Base-by-base conservation (phyloP, 164 flowering plant species). In the Aristolochia californica region DNA sequence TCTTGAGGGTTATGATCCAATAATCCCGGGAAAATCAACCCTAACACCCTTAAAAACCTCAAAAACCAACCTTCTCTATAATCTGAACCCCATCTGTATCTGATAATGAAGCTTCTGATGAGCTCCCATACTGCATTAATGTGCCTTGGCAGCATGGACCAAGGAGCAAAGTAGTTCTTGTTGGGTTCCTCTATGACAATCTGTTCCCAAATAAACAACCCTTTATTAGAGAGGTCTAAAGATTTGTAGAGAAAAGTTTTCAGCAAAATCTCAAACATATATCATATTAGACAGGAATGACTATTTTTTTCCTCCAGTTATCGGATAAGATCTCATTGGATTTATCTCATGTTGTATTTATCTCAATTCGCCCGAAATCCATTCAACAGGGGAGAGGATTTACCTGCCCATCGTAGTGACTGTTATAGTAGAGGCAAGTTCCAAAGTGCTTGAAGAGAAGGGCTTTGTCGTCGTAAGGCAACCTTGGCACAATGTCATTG, bases 401-500 rank as follows among this genome's bases (percentile, higher is more conserved):
- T 8, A 84, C 96, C 88, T 84, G 64, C 10, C 80, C 87, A 51
- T 73, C 38, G 66, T 91, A 91, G 67, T 50, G 66, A 73, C 96
- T 85, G 55, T 81, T 72, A 70, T 48, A 84, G 74, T 72, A 84
- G 48, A 79, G 64, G 74, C 88, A 80, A 0, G 71, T 43, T 34
- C 88, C 89, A 49, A 84, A 85, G 65, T 91, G 97, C 76, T 84
- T 84, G 63, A 69, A 91, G 65, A 73, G 34, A 55, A 79, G 59
- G 0, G 74, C 63, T 4, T 58, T 44, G 52, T 80, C 80, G 73
- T 88, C 96, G n/a, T 49, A 79, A 16, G 96, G 98, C 60, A 91
- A 25, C 68, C 91, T 78, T 23, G 95, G 88, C 48, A 91, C 95
- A 55, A 91, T 53, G 62, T 91, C 95, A 59, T 85, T 80, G 70